Conservation (phyloP, 306 rosid species). For the Quercus bicolor region DNA sequence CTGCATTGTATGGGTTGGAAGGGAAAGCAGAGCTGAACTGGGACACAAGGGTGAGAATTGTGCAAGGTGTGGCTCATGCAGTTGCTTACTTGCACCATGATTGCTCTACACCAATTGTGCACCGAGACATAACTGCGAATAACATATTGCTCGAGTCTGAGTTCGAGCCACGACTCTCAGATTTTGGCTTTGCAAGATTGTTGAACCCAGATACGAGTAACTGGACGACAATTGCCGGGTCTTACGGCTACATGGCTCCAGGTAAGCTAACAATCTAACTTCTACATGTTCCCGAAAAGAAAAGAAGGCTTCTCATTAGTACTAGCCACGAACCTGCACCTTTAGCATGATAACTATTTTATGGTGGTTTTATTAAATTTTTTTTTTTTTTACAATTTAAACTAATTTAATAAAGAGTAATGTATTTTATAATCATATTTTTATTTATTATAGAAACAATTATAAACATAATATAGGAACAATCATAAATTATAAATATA, state of each 20-base stretch:
- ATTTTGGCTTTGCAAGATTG: too few species aligned
- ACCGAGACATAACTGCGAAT: slow-evolving; percentile 1
- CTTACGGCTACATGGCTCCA: slow-evolving; percentile 87
- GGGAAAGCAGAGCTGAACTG: slow-evolving; percentile 40
- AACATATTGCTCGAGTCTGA: background rate
- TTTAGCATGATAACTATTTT: too few species aligned
- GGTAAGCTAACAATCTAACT: slow-evolving; percentile 34
- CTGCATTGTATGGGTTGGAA: slow-evolving; percentile 45
- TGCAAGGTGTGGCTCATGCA: slow-evolving; percentile 65
- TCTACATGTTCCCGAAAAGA: background rate
- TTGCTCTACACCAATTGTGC: slow-evolving; percentile 57
- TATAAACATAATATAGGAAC: too few species aligned
- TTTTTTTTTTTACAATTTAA: too few species aligned
- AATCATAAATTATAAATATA: too few species aligned
- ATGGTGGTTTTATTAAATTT: too few species aligned
- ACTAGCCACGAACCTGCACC: too few species aligned
- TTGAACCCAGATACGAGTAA: slow-evolving; percentile 25
- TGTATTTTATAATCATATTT: too few species aligned
- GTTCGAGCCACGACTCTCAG: too few species aligned
- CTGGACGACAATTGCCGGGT: slow-evolving; percentile 64
- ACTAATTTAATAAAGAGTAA: too few species aligned
- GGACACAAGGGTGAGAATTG: slow-evolving; percentile 47
- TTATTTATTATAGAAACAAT: too few species aligned
- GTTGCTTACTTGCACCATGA: slow-evolving; percentile 63
- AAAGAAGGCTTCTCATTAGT: background rate